Evolutionary conservation across 2,329 filamentous ascomycete genomes (phyloP), one percentile per base, ranked within the genome.

Genomic region (Atkinsonella texensis): DNA sequence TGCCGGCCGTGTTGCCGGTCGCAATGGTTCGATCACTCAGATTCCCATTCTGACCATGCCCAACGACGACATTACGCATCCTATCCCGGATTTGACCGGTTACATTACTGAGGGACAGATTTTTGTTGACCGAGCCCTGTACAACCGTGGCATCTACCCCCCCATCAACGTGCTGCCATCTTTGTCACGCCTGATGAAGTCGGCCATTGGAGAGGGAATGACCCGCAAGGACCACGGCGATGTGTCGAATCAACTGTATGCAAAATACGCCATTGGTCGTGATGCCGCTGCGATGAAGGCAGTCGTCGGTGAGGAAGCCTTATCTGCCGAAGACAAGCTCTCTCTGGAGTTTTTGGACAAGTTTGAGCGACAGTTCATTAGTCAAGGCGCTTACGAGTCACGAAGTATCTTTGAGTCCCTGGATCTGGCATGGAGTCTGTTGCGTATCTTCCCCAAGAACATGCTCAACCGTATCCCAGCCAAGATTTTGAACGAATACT

Each of bases 51-150:
- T 98, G 73, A 96, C 93, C 60, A 98, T 98, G 93, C 93, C 93
- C 64, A 98, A 98, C 81, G 91, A 98, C 67, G 91, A 98, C 73
- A 98, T 98, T 67, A 98, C 93, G 43, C 93, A 98, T 69, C 94
- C 93, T 41, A 98, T 98, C 67, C 94, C 94, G 57, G 93, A 98
- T 77, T 77, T 98, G 75, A 98, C 93, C 57, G 93, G 93, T 52
- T 98, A 97, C 74, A 98, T 98, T 68, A 98, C 93, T 18, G 93
- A 98, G 74, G 94, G 93, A 42, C 93, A 98, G 72, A 96, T 98
- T 66, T 97, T 94, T 73, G 81, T 98, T 64, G 93, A 98, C 70
- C 89, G 91, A 73, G 83, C 86, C 65, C 77, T 98, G 50, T 70
- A 89, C 77, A 98, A 98, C 80, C 93, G 93, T 76, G 91, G 90